Evolutionary conservation across 768 basidiomycete genomes (phyloP), one percentile per base, ranked within the genome.

Genomic region (Trametes punicea): DNA sequence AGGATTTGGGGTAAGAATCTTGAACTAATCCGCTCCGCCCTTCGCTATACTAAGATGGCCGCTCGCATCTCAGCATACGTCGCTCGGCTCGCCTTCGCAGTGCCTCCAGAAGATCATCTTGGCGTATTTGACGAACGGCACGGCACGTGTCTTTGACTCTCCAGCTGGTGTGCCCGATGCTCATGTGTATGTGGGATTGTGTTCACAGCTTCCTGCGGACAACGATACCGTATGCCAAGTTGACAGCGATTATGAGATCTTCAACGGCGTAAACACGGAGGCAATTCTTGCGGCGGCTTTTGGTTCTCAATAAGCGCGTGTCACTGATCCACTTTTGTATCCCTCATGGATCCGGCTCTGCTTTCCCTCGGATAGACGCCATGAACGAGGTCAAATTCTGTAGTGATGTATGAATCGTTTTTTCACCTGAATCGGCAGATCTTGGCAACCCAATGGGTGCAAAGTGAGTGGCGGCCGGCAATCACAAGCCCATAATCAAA

Each of bases 1-100:
- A 11, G 64, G 57, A 5, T 55, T 60, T 29, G 59, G 59, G 16
- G 57, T 58, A 23, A 40, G 45, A 10, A 34, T 36, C 15, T 1
- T 11, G 1, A 7, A 7, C 10, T 15, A 13, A 7, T 25, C 8
- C 16, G 29, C n/a, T 2, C 6, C 25, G 15, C 20, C 8, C 20
- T 21, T 33, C 4, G 11, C 7, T 16, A 26, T 21, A 26, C 30
- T 23, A n/a, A n/a, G n/a, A 8, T 16, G 5, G 18, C 1, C 8
- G 11, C 26, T 31, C 25, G 6, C 2, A 1, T 45, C 13, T 3
- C 10, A 58, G 50, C 59, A 60, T 29, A 56, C 54, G 5, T 38
- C 54, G 9, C 9, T 23, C 11, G 21, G 42, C 18, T 44, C 39
- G 45, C 50, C 59, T 23, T 60, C 59, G 0, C 25, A 49, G 16